These are phyloP conservation scores for Aquanectria penicillioides DNA, from an alignment of 2,329 filamentous ascomycete genomes.

Conservation along the genomic window DNA sequence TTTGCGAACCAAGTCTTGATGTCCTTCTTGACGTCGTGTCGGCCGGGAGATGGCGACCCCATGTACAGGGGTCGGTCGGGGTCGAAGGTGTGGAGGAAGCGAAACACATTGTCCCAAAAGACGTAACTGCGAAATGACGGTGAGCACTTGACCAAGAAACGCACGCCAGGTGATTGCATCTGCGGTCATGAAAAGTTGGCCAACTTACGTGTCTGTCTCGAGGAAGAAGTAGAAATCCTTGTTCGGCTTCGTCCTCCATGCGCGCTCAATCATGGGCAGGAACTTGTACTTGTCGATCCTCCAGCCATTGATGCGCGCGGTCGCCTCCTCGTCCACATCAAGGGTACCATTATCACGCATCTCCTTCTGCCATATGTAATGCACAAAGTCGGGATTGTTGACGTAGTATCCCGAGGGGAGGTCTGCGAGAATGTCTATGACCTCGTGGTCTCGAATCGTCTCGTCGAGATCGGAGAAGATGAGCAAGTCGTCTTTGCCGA, in stretches of 20 bases:
- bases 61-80: conserved; percentile 57
- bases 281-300: conserved; percentile 67
- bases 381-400: conserved; percentile 49
- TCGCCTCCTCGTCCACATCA: conserved; percentile 42
- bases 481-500: conserved; percentile 52
- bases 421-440: conserved; percentile 57
- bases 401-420: conserved; percentile 53
- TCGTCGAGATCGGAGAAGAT: conserved; percentile 63
- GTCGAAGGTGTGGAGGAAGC: conserved; percentile 60
- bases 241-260: conserved; percentile 57
- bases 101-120: conserved; percentile 56
- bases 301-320: conserved; percentile 56
- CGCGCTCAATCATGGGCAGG: conserved; percentile 62
- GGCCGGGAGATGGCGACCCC: conserved; percentile 58
- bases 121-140: conserved; percentile 33
- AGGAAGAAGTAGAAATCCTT: conserved; percentile 66
- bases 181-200: too few species aligned
- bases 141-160: too few species aligned
- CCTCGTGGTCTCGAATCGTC: conserved; percentile 52
- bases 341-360: conserved; percentile 48
- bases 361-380: conserved; percentile 53
- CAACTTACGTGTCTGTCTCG: conserved; percentile 63
- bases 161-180: too few species aligned
- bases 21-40: conserved; percentile 41
- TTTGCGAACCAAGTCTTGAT: conserved; percentile 58